phyloP scores from a whole-genome alignment of 73 alveolate species.

The Symbiodinium pilosum region DNA sequence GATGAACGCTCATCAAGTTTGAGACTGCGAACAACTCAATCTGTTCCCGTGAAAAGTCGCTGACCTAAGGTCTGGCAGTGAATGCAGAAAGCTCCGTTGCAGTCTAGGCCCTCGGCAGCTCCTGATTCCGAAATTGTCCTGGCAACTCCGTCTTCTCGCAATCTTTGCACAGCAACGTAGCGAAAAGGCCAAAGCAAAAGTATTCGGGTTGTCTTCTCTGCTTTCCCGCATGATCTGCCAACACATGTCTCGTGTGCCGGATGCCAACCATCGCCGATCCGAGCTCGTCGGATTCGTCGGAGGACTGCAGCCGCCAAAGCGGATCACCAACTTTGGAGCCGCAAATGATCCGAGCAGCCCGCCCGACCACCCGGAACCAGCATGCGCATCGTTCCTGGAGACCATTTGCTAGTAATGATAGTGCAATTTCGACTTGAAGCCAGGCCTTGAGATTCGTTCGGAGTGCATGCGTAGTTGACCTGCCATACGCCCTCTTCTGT shows the following conservation, averaged over 20 bases:
- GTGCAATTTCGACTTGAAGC: neutral
- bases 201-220: no score
- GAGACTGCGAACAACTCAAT: conserved; percentile 93
- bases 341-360: neutral
- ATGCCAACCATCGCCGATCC: conserved; percentile 89
- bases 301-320: conserved; percentile 11
- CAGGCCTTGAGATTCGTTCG: conserved; percentile 76
- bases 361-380: conserved; percentile 92
- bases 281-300: conserved; percentile 84
- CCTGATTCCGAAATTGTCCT: conserved; percentile 94
- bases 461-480: conserved; percentile 91
- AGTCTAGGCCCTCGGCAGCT: conserved; percentile 29
- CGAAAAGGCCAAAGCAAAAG: neutral
- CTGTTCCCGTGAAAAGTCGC: conserved; percentile 82
- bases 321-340: neutral
- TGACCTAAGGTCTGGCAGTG: conserved; percentile 28
- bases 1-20: conserved; percentile 89
- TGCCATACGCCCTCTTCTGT: no score
- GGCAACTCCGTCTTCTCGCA: neutral
- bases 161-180: neutral
- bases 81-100: neutral
- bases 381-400: conserved; percentile 77
- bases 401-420: neutral
- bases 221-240: neutral
- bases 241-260: conserved; percentile 6